Evolutionary conservation across 1,284 basidiomycete species (phyloP), one percentile per base, ranked within the genome.

Genomic region (Ceratobasidium sp.): DNA sequence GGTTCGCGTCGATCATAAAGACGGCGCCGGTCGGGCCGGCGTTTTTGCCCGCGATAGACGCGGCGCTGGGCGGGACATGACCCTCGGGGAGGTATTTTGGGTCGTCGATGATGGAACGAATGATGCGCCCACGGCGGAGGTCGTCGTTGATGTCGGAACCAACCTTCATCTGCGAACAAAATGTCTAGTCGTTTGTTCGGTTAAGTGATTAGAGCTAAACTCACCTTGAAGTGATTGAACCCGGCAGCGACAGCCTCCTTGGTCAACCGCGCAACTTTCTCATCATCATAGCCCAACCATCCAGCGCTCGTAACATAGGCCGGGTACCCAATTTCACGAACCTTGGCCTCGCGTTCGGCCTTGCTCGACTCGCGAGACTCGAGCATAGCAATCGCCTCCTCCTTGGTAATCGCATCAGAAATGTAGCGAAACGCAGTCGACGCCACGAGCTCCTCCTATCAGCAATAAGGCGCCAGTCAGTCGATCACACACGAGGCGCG

Each of bases 1-100:
- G 96, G 86, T 98, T 98, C 67, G 96, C 94, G 84, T 98, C 96
- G 80, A 98, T 95, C 96, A 98, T 98, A 79, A 98, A 88, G 33
- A 98, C 96, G 67, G 93, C 91, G 16, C 97, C 96, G 0, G 96
- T 96, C 2, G 96, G 95, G 12, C 96, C 96, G 6, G 96, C 96
- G 81, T 98, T 98, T 89, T 98, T 99, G 16, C 93, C 94, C 35
- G 86, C 90, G 66, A 91, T 89, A 59, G 91, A 89, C 74, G 88
- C 88, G 6, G 91, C 92, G 84, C 94, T 91, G 66, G 91, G 88
- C 44, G 89, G 88, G 77, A 87, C 84, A 44, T 86, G 83, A 33
- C 88, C 89, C 1, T 86, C 79, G 16, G 92, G 92, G 33, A 93
- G 88, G 82, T 91, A 88, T 81, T 90, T 89, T 2, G 94, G 94